Percentiles rank a stretch among this genome's conserved stretches.
These are phyloP conservation scores for Wickerhamomyces alni DNA, from an alignment of 805 yeast species.

Conservation along the genomic window DNA sequence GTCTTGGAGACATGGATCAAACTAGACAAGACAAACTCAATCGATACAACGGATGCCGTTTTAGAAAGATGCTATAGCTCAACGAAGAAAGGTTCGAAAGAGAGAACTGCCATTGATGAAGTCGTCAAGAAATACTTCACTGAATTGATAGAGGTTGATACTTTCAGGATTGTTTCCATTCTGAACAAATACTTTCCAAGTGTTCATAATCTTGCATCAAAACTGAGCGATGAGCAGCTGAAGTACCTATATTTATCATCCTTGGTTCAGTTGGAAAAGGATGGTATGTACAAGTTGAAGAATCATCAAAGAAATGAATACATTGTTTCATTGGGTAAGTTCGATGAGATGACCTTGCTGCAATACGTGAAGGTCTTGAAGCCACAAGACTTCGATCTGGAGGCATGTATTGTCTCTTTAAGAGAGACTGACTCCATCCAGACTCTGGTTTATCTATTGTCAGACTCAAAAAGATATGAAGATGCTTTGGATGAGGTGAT, in stretches of 20 bases:
- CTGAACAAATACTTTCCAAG: constrained; percentile 20
- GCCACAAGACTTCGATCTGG: constrained; percentile 16
- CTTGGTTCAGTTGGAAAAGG: constrained; percentile 14
- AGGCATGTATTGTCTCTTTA: constrained; percentile 20
- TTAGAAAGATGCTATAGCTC: constrained; percentile 21
- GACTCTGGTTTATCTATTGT: constrained; percentile 19
- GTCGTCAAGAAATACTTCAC: constrained; percentile 12
- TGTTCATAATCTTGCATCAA: constrained; percentile 12
- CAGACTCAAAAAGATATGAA: constrained; percentile 7
- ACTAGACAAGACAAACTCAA: constrained; percentile 21
- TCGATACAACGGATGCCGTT: constrained; percentile 22
- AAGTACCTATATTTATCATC: constrained; percentile 20
- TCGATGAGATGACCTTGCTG: constrained; percentile 12
- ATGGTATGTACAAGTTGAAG: constrained; percentile 13
- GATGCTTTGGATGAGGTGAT: constrained; percentile 21
- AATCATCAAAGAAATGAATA: constrained; percentile 17
- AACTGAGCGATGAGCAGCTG: constrained; percentile 15
- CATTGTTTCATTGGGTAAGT: constrained; percentile 12
- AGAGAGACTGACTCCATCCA: constrained; percentile 16
- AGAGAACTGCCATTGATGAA: constrained; percentile 12
- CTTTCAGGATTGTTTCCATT: constrained; percentile 22
- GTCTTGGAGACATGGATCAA: constrained; percentile 49
- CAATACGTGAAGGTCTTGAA: constrained; percentile 18
- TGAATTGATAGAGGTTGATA: constrained; percentile 24
- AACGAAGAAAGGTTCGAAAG: constrained; percentile 16